Conservation (phyloP, 768 basidiomycete species). For the Infundibulicybe gibba region DNA sequence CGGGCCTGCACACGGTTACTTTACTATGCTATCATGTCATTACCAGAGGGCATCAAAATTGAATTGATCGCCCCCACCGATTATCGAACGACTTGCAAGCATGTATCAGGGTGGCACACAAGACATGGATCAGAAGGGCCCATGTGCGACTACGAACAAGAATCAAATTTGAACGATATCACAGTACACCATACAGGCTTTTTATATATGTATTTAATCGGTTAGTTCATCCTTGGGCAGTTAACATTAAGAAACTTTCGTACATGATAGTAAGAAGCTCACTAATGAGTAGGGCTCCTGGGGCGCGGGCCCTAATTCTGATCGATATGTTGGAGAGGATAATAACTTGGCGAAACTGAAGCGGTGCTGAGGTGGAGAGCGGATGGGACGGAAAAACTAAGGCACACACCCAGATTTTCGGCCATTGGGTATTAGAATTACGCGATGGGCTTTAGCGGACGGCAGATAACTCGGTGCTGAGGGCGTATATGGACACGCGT, state of each 20-base stretch:
- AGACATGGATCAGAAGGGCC: too few species aligned
- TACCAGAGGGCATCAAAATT: too few species aligned
- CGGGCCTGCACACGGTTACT: too few species aligned
- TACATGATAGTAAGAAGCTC: background rate
- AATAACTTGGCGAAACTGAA: constrained; percentile 24
- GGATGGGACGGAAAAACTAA: background rate
- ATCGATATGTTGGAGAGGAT: constrained; percentile 25
- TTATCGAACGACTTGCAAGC: too few species aligned
- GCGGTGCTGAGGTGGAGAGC: constrained; percentile 1
- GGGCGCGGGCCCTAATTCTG: constrained; percentile 8
- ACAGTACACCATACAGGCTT: too few species aligned
- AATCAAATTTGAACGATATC: too few species aligned
- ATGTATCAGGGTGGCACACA: too few species aligned
- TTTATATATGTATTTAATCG: too few species aligned
- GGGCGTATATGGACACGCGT: background rate
- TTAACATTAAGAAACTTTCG: background rate
- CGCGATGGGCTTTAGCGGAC: constrained; percentile 28
- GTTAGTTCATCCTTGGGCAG: constrained; percentile 2
- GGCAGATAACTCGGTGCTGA: constrained; percentile 37
- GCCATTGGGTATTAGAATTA: constrained; percentile 31
- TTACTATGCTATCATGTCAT: too few species aligned
- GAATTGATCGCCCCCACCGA: too few species aligned
- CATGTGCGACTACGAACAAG: too few species aligned
- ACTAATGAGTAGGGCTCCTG: constrained; percentile 14
- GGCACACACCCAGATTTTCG: constrained; percentile 28